Conservation (phyloP, 192 early-diverging fungal genomes). For the Endogone sp. region DNA sequence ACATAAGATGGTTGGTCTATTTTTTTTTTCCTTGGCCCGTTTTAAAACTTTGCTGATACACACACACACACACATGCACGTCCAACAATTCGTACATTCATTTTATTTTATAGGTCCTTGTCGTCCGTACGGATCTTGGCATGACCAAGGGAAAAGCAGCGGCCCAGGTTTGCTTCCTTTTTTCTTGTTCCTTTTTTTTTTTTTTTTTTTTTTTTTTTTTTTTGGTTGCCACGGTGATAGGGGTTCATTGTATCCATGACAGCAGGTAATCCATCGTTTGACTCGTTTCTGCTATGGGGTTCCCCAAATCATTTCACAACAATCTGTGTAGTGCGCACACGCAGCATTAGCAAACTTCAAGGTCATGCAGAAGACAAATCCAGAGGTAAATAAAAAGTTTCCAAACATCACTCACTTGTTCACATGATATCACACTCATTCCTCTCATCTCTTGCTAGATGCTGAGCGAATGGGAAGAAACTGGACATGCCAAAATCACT, state of each 20-base stretch:
- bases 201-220: no score
- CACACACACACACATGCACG: no score
- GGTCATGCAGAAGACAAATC: slow-evolving; percentile 41
- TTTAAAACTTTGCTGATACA: no score
- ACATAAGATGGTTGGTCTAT: no score
- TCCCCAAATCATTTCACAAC: no score
- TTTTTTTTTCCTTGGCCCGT: no score
- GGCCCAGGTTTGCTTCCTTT: slow-evolving; percentile 55
- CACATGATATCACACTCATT: slow-evolving; percentile 9
- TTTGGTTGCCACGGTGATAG: no score
- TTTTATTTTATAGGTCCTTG: slow-evolving; percentile 68
- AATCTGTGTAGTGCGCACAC: slow-evolving; percentile 71
- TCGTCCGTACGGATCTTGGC: slow-evolving; percentile 83
- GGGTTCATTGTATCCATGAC: background rate
- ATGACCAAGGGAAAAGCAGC: slow-evolving; percentile 96
- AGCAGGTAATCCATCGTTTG: background rate
- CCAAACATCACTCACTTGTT: no score
- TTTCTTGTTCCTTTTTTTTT: background rate
- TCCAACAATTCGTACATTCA: no score
- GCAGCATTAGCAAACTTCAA: slow-evolving; percentile 86
- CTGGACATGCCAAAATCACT: slow-evolving; percentile 84
- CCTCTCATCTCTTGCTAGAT: slow-evolving; percentile 21
- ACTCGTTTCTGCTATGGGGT: no score
- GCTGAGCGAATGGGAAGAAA: slow-evolving; percentile 64
- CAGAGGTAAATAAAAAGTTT: slow-evolving; percentile 28